Evolutionary conservation across 2,329 filamentous ascomycete genomes (phyloP).

Genomic region (Exophiala sp.): DNA sequence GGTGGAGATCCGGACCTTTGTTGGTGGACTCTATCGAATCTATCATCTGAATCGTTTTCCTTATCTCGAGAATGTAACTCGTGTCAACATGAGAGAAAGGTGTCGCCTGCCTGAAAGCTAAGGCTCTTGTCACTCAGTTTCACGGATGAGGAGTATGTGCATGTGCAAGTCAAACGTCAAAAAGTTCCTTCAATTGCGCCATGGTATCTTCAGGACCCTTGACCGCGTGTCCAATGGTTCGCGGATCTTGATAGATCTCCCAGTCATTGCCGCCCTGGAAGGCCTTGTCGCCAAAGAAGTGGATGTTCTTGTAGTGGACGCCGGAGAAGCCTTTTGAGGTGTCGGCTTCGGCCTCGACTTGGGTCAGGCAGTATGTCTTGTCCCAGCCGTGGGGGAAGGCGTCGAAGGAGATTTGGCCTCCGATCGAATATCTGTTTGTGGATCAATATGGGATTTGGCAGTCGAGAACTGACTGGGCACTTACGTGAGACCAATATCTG

Average conservation of each 20-base stretch:
- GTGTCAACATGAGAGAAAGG: no score
- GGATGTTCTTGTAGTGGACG: conserved; percentile 73
- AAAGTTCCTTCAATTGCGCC: conserved; percentile 73
- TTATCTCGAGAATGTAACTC: no score
- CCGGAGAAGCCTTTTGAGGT: conserved; percentile 60
- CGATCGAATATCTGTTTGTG: conserved; percentile 73
- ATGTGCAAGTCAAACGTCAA: conserved; percentile 40
- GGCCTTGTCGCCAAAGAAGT: conserved; percentile 99
- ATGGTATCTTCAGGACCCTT: conserved; percentile 78
- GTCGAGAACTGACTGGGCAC: conserved; percentile 34
- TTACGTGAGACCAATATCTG: conserved; percentile 78
- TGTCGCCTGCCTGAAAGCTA: not conserved
- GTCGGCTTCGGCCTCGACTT: conserved; percentile 74
- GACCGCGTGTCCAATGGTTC: conserved; percentile 83
- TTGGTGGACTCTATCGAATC: no score
- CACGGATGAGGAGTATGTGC: conserved; percentile 5
- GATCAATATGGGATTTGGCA: not conserved
- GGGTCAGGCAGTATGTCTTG: conserved; percentile 92
- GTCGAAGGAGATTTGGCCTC: conserved; percentile 97
- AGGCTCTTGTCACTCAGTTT: not conserved
- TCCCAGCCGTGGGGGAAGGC: conserved; percentile 97
- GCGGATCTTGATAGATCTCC: conserved; percentile 80
- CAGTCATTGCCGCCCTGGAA: conserved; percentile 88
- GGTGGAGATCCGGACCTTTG: no score
- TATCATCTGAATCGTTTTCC: no score